phyloP scores from a whole-genome alignment of 2,329 filamentous ascomycete species.

The Aspergillus oerlinghausenensis region DNA sequence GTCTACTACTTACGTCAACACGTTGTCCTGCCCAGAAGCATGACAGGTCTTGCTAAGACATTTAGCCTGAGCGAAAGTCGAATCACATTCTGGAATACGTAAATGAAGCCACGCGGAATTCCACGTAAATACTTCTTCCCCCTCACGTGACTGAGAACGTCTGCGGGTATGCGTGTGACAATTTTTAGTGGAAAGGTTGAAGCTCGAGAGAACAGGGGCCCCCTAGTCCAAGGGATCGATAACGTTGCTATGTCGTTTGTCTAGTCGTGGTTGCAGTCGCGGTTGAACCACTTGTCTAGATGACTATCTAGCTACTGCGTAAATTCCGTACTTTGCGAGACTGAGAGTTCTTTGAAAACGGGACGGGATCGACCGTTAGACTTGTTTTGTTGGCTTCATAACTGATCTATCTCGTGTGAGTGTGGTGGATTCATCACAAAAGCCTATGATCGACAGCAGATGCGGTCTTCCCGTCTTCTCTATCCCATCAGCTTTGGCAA shows the following conservation, averaged over 20 bases:
- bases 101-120: not conserved
- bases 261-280: not conserved
- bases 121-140: not conserved
- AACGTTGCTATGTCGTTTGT: not conserved
- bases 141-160: conserved; percentile 15
- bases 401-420: not conserved
- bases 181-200: not conserved
- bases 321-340: not conserved
- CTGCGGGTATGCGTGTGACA: conserved; percentile 17
- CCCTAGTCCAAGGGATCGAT: not conserved
- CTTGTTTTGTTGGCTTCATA: not conserved
- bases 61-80: not conserved
- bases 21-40: not conserved
- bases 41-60: not conserved
- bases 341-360: not conserved
- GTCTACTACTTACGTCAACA: not conserved
- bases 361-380: not conserved
- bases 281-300: not conserved
- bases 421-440: not conserved
- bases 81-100: not conserved
- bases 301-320: not conserved
- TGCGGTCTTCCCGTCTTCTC: not conserved
- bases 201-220: not conserved
- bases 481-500: not conserved
- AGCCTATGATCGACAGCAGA: not conserved